These are phyloP conservation scores for Hippophae tibetana DNA, from an alignment of 306 rosid species.

Conservation along the genomic window DNA sequence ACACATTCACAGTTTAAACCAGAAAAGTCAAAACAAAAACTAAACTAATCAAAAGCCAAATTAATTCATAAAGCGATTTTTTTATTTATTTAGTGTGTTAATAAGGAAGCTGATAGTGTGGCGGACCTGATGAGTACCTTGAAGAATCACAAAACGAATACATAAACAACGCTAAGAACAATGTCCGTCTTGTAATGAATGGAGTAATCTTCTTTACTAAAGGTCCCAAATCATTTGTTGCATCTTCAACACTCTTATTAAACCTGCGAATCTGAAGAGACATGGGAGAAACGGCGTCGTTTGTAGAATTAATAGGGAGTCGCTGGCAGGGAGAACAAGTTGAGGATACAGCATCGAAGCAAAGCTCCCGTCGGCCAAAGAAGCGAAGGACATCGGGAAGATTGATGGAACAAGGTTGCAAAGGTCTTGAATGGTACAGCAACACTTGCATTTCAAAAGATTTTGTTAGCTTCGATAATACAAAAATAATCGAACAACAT, in stretches of 20 bases:
- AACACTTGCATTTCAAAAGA: constrained; percentile 42
- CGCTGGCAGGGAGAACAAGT: constrained; percentile 41
- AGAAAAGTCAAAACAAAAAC: too few species aligned
- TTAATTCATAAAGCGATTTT: too few species aligned
- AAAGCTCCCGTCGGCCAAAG: constrained; percentile 49
- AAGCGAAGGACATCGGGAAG: constrained; percentile 27
- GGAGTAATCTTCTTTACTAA: constrained; percentile 20
- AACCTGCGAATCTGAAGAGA: constrained; percentile 52
- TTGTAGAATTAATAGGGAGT: constrained; percentile 12
- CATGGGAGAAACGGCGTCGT: constrained; percentile 26
- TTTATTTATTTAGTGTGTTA: background rate
- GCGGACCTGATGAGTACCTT: constrained; percentile 92
- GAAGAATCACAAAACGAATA: constrained; percentile 56
- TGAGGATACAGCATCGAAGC: constrained; percentile 59
- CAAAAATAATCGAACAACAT: background rate
- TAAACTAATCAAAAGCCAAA: too few species aligned
- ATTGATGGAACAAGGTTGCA: constrained; percentile 19
- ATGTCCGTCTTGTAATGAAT: constrained; percentile 49
- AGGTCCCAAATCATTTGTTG: constrained; percentile 36
- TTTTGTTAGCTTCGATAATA: background rate
- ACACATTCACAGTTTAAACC: too few species aligned
- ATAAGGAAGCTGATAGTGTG: constrained; percentile 37
- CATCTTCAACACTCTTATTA: constrained; percentile 29
- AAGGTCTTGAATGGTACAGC: constrained; percentile 40
- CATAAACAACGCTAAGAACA: constrained; percentile 58